Evolutionary conservation across 345 rosid species (phyloP).

Genomic region (Alliaria petiolata): DNA sequence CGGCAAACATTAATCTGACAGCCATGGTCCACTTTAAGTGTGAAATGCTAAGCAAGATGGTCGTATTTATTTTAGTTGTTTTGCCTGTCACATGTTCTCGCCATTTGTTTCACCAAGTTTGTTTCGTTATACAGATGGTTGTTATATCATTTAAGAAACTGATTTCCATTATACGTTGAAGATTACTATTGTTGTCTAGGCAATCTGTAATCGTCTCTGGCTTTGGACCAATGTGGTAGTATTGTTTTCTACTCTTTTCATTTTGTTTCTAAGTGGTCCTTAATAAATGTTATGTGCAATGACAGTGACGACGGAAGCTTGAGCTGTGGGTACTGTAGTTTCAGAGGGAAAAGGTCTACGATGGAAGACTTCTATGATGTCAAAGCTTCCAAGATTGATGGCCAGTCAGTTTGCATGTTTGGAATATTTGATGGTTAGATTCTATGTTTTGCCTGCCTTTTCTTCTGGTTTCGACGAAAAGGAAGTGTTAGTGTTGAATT

Average conservation of each 20-base stretch:
- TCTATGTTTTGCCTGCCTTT: not conserved
- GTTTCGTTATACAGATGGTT: too few relatives aligned
- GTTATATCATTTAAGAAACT: not conserved
- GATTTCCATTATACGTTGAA: not conserved
- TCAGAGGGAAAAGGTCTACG: conserved; percentile 89
- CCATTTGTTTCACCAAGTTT: too few relatives aligned
- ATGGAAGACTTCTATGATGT: conserved; percentile 96
- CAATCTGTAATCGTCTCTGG: not conserved
- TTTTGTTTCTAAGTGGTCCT: too few relatives aligned
- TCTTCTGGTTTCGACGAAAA: not conserved
- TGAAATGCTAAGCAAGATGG: too few relatives aligned
- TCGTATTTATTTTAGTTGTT: too few relatives aligned
- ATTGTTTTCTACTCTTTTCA: not conserved
- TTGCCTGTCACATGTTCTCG: too few relatives aligned
- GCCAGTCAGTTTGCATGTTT: conserved; percentile 79
- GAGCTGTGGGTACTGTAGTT: conserved; percentile 95
- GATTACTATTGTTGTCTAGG: not conserved
- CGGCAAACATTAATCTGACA: too few relatives aligned
- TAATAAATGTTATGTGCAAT: conserved; percentile 16
- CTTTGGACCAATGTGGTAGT: too few relatives aligned
- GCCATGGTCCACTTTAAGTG: too few relatives aligned
- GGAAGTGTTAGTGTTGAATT: not conserved
- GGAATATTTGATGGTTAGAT: conserved; percentile 96
- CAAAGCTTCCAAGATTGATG: conserved; percentile 65
- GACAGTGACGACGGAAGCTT: conserved; percentile 81